These are phyloP conservation scores for Onygenales sp. DNA, from an alignment of 2,329 filamentous ascomycete genomes.

Conservation along the genomic window DNA sequence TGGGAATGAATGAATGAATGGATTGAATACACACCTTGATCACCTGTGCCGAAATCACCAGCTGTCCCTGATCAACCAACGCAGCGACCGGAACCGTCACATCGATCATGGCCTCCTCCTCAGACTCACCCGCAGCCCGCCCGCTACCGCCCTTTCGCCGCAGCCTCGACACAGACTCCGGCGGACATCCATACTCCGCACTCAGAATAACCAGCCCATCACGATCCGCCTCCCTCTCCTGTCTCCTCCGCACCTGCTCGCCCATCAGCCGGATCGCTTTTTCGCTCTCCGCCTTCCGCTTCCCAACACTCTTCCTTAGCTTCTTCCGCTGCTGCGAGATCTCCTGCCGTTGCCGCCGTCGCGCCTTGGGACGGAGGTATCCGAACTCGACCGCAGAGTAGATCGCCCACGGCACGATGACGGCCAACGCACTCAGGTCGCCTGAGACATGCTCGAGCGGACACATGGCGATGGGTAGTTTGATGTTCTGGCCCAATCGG, in stretches of 20 bases:
- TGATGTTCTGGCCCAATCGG: conserved; percentile 31
- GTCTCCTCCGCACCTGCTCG: conserved; percentile 29
- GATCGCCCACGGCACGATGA: conserved; percentile 28
- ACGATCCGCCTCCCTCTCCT: conserved; percentile 24
- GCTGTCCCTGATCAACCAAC: conserved; percentile 33
- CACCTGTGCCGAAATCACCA: conserved; percentile 26
- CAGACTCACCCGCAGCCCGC: conserved; percentile 14
- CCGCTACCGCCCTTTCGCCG: conserved; percentile 14
- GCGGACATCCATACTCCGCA: conserved; percentile 32
- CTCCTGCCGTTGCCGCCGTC: conserved; percentile 24
- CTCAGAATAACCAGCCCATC: conserved; percentile 30
- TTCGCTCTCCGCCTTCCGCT: conserved; percentile 27
- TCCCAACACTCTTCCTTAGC: conserved; percentile 25
- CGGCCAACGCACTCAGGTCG: conserved; percentile 25
- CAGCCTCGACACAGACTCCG: conserved; percentile 14
- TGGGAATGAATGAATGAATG: not conserved
- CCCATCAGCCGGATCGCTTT: conserved; percentile 32
- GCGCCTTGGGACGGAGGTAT: conserved; percentile 28
- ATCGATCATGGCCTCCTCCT: conserved; percentile 17
- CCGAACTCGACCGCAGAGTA: conserved; percentile 35
- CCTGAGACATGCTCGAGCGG: conserved; percentile 23
- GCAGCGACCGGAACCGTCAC: conserved; percentile 36
- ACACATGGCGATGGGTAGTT: conserved; percentile 29
- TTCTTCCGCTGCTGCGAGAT: conserved; percentile 27
- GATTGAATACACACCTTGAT: conserved; percentile 22